Evolutionary conservation across 2,329 filamentous ascomycete species (phyloP).

Genomic region (Cyphellophora europaea): DNA sequence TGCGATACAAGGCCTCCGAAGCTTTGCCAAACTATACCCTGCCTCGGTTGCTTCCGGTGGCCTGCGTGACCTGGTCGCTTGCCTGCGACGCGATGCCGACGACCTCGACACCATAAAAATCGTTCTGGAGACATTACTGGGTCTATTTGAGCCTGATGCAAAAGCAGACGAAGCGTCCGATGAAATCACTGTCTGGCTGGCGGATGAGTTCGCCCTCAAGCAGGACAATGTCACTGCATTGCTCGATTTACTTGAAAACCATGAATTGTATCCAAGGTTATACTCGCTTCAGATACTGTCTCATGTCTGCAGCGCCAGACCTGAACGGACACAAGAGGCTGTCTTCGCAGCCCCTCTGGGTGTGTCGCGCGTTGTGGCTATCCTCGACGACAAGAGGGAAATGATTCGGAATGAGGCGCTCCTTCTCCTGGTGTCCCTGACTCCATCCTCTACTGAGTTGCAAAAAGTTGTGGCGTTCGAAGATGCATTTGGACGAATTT

Average conservation of each 20-base stretch:
- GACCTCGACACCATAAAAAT: constrained; percentile 96
- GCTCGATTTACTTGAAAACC: constrained; percentile 76
- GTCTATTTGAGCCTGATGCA: constrained; percentile 70
- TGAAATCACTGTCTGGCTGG: constrained; percentile 90
- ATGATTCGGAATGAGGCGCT: constrained; percentile 80
- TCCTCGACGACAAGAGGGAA: constrained; percentile 77
- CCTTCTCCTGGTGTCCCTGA: constrained; percentile 77
- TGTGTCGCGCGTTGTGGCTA: constrained; percentile 73
- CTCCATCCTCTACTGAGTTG: constrained; percentile 74
- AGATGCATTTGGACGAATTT: constrained; percentile 81
- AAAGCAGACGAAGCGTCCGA: constrained; percentile 60
- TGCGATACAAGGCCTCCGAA: constrained; percentile 83
- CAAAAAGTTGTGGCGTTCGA: constrained; percentile 95
- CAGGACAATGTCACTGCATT: constrained; percentile 94
- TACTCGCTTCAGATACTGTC: constrained; percentile 85
- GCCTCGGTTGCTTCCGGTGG: constrained; percentile 91
- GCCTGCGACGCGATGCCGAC: constrained; percentile 76
- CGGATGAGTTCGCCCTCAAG: constrained; percentile 94
- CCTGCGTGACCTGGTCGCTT: constrained; percentile 77
- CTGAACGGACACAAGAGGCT: constrained; percentile 89
- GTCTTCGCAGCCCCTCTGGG: constrained; percentile 82
- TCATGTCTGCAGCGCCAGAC: constrained; percentile 73
- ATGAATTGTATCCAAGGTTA: constrained; percentile 81
- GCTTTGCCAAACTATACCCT: constrained; percentile 93
- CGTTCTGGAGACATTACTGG: constrained; percentile 86